Evolutionary conservation across 2,329 filamentous ascomycete species (phyloP).

Genomic region (Coniochaeta sp.): DNA sequence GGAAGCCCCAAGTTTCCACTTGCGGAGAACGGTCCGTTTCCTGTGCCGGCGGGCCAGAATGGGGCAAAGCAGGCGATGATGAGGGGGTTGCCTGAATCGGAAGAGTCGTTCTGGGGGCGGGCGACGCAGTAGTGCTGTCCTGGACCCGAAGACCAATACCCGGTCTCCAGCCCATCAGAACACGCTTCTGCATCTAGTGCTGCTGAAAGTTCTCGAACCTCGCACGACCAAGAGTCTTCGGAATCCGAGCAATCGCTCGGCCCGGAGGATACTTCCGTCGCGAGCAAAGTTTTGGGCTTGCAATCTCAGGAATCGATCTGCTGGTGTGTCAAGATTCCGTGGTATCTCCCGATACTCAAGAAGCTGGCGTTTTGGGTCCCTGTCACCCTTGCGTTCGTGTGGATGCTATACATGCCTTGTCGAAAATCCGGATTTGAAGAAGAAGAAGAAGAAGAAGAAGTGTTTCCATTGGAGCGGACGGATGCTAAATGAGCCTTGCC

Average conservation of each 20-base stretch:
- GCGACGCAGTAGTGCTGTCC: not conserved
- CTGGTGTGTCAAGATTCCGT: not conserved
- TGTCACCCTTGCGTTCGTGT: too few relatives aligned
- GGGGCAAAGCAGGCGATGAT: slow-evolving; percentile 4
- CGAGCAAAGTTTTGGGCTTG: not conserved
- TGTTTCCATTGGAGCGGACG: too few relatives aligned
- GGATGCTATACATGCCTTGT: too few relatives aligned
- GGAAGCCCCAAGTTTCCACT: slow-evolving; percentile 24
- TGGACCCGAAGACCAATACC: not conserved
- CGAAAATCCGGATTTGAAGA: too few relatives aligned
- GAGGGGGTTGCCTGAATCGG: slow-evolving; percentile 3
- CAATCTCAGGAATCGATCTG: not conserved
- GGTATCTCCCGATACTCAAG: too few relatives aligned
- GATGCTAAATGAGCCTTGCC: too few relatives aligned
- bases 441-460: too few relatives aligned
- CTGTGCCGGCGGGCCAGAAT: slow-evolving; percentile 22
- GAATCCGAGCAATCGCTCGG: not conserved
- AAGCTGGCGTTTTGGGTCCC: too few relatives aligned
- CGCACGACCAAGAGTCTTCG: not conserved
- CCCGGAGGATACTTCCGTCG: not conserved
- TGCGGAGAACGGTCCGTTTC: slow-evolving; percentile 25
- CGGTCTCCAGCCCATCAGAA: not conserved
- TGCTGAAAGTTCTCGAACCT: not conserved
- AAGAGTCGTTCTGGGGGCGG: not conserved
- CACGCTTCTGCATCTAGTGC: not conserved